Conservation (phyloP, 257 asterid species). For the Solanum lycopersicoides region DNA sequence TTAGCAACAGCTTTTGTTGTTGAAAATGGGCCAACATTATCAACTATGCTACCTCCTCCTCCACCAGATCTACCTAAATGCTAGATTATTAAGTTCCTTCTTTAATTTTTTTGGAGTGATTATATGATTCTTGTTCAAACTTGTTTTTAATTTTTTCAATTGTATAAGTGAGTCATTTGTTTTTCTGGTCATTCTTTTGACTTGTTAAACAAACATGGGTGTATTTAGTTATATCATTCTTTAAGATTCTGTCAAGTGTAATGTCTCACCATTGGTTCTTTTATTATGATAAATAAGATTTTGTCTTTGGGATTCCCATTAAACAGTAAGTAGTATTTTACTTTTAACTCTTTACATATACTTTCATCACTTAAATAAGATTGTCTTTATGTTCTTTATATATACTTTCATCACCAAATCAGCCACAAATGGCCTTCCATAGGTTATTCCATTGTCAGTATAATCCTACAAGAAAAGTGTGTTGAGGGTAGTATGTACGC, state of each 20-base stretch:
- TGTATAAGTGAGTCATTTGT: background rate
- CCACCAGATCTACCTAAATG: constrained; percentile 34
- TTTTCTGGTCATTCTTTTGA: background rate
- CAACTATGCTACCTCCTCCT: constrained; percentile 30
- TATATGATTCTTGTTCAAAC: background rate
- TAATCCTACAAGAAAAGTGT: background rate
- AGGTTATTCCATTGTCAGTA: background rate
- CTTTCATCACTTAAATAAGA: background rate
- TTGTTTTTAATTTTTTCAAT: background rate
- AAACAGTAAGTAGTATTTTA: background rate
- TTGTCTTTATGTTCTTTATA: background rate
- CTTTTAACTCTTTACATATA: background rate
- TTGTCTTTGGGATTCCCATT: background rate
- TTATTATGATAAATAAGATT: background rate
- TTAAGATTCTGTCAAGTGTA: background rate
- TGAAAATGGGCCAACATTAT: constrained; percentile 27
- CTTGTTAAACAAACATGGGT: background rate
- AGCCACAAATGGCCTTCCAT: background rate
- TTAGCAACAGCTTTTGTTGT: constrained; percentile 31
- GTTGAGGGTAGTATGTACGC: background rate
- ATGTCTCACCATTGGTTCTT: background rate
- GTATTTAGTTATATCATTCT: background rate
- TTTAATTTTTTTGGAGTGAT: background rate
- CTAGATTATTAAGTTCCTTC: background rate
- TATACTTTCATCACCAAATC: background rate